Base-by-base conservation (phyloP, 306 rosid species). In the Carpinus fangiana region DNA sequence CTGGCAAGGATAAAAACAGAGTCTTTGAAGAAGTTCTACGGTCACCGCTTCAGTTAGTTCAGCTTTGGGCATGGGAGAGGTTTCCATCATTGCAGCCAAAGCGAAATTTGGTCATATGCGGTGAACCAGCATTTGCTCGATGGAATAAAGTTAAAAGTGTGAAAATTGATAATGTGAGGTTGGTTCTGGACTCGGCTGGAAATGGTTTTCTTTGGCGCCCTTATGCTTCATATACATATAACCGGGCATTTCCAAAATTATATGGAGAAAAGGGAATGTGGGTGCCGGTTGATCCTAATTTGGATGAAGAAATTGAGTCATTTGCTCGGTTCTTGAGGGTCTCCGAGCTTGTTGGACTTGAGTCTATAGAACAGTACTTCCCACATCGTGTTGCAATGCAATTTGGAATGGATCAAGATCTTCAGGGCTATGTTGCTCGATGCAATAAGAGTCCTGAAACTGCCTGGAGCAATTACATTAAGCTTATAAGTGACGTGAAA, bases 61-160 rank as follows among this genome's bases (percentile, higher is more conserved):
- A 87, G 51, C 16, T 90, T 73, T 90, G 92, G 95, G 86, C 56
- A 11, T 88, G 87, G 92, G 95, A 90, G 79, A 88, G 95, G 54
- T 64, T 90, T 73, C 17, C 20, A 18, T 67, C 67, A 57, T 56
- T 89, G 36, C 81, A 82, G 57, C 92, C 89, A 52, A n/a, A 73
- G 8, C 85, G 86, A 0, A 67, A 57, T 3, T 7, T 14, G 23
- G 26, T 59, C 41, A 48, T 45, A 46, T 0, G 1, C 46, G 84
- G 46, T 2, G 76, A 85, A 36, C 82, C 88, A 48, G 1, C 72
- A 41, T 31, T 86, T 69, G 80, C 82, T 41, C 79, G 80, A 80
- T 88, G 90, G 89, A 77, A 86, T 47, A 54, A 23, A 36, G 83
- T 83, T n/a, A 69, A 5, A 66, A 66, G 79, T 18, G 43, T 67